These are phyloP conservation scores for Symbiotaphrina buchneri DNA, from an alignment of 495 filamentous ascomycete genomes.

Conservation along the genomic window DNA sequence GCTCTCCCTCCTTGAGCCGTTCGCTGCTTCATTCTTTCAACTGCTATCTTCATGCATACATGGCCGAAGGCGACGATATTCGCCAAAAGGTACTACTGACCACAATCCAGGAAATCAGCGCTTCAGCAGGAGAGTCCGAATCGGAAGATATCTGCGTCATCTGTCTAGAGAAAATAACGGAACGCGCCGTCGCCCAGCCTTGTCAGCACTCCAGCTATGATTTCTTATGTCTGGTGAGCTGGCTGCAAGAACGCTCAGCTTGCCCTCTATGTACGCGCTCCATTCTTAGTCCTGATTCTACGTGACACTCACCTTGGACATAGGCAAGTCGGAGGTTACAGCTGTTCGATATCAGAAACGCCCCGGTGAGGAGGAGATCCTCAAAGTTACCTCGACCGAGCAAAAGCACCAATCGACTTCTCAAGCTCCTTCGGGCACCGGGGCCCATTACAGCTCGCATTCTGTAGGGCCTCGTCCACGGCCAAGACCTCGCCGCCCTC, in stretches of 20 bases:
- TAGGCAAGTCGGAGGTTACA: conserved; percentile 39
- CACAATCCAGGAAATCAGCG: too few relatives aligned
- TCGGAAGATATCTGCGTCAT: too few relatives aligned
- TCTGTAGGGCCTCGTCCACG: conserved; percentile 2
- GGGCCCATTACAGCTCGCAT: background rate
- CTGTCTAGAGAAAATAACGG: conserved; percentile 54
- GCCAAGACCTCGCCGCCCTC: conserved; percentile 3
- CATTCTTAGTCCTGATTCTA: background rate
- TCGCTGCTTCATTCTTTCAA: too few relatives aligned
- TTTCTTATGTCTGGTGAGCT: conserved; percentile 63
- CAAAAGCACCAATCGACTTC: background rate
- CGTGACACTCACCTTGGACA: background rate
- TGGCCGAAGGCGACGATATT: too few relatives aligned
- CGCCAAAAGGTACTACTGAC: too few relatives aligned
- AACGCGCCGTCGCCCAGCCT: conserved; percentile 43
- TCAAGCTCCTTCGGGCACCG: background rate
- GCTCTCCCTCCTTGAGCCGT: too few relatives aligned
- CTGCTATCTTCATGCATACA: too few relatives aligned
- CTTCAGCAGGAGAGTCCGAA: too few relatives aligned
- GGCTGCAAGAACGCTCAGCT: conserved; percentile 47
- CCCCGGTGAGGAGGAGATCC: too few relatives aligned
- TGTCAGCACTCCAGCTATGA: conserved; percentile 69
- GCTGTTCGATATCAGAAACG: conserved; percentile 54
- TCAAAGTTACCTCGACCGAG: conserved; percentile 22
- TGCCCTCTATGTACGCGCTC: conserved; percentile 42